Conservation (phyloP, 345 rosid species). For the Xanthoceras sorbifolium region DNA sequence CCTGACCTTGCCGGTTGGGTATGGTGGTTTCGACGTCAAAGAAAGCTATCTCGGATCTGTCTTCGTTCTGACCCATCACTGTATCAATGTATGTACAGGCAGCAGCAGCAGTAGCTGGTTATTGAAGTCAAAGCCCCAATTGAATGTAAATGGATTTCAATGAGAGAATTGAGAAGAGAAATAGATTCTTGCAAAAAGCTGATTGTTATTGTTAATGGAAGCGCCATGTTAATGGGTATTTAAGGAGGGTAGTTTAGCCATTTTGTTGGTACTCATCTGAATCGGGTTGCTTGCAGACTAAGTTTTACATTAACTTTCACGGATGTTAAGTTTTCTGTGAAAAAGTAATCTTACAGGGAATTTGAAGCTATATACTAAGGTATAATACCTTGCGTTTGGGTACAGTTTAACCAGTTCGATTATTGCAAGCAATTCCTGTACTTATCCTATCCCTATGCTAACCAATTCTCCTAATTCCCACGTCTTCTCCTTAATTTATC, state of each 20-base stretch:
- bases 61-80: constrained; percentile 38
- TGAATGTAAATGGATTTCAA: background rate
- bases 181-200: background rate
- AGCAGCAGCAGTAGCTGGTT: no score
- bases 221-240: background rate
- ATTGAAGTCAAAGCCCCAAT: background rate
- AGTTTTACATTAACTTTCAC: background rate
- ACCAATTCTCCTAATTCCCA: background rate
- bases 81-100: no score
- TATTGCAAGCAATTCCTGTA: background rate
- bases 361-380: background rate
- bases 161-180: background rate
- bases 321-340: background rate
- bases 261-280: background rate
- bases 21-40: constrained; percentile 89
- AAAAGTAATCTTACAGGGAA: background rate
- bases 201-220: background rate
- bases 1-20: constrained; percentile 61
- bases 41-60: constrained; percentile 75
- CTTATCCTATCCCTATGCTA: no score
- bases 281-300: background rate
- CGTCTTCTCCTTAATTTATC: background rate
- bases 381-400: background rate
- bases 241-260: background rate
- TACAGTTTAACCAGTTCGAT: background rate